phyloP scores from a whole-genome alignment of 2,329 filamentous ascomycete species.

The Hypoxylon sp. region DNA sequence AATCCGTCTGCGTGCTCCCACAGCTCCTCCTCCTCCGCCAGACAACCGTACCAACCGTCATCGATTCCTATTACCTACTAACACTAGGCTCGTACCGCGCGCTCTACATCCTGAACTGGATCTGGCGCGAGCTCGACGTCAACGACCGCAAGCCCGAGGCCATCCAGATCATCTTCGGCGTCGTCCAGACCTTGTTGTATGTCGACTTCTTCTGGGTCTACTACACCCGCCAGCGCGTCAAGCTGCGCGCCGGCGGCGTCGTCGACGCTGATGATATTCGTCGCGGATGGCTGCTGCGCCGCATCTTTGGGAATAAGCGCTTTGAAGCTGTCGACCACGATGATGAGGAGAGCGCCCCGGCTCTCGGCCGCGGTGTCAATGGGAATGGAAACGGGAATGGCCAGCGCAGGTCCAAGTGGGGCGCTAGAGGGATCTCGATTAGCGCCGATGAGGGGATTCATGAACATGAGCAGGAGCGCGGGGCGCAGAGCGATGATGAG shows the following conservation, averaged over 20 bases:
- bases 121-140: conserved; percentile 75
- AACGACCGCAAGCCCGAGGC: conserved; percentile 73
- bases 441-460: conserved; percentile 74
- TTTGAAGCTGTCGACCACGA: conserved; percentile 66
- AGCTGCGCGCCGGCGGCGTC: conserved; percentile 88
- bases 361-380: conserved; percentile 56
- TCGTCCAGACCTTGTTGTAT: conserved; percentile 91
- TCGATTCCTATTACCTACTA: conserved; percentile 95
- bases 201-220: conserved; percentile 98
- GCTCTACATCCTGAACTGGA: conserved; percentile 94
- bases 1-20: conserved; percentile 90
- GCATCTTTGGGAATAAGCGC: conserved; percentile 77
- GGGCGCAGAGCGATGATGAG: conserved; percentile 56
- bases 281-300: conserved; percentile 85
- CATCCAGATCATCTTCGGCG: conserved; percentile 85
- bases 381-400: conserved; percentile 44
- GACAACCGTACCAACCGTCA: conserved; percentile 95
- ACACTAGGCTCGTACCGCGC: conserved; percentile 89
- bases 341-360: conserved; percentile 72
- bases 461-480: conserved; percentile 59
- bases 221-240: conserved; percentile 92
- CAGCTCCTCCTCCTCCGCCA: conserved; percentile 93
- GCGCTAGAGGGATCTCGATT: conserved; percentile 74
- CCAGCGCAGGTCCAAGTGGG: conserved; percentile 69
- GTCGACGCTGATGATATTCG: conserved; percentile 91